These are phyloP conservation scores for Solanum aculeatissimum DNA, from an alignment of 305 asterid genomes.

Conservation along the genomic window DNA sequence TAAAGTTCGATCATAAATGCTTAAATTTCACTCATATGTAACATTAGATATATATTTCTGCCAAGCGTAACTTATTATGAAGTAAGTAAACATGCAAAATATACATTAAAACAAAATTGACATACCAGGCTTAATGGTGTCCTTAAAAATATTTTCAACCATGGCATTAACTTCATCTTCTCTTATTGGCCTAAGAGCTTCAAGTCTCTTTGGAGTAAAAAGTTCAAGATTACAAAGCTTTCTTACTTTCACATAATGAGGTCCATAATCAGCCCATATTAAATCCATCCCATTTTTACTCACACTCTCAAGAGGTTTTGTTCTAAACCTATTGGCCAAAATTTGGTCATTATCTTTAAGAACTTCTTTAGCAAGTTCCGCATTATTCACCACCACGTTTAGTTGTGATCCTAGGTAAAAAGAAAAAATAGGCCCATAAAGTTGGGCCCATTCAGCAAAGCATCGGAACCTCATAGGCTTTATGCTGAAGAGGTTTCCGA, in stretches of 20 bases:
- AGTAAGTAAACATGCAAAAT: not conserved
- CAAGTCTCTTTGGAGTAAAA: slow-evolving; percentile 41
- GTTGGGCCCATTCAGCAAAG: slow-evolving; percentile 49
- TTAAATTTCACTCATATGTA: not conserved
- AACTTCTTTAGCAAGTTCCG: slow-evolving; percentile 44
- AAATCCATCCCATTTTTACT: slow-evolving; percentile 52
- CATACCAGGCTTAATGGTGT: not conserved
- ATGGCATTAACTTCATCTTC: slow-evolving; percentile 50
- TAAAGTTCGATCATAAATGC: not conserved
- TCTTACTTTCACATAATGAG: slow-evolving; percentile 47
- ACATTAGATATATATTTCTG: not conserved
- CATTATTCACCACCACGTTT: slow-evolving; percentile 31
- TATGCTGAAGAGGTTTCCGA: slow-evolving; percentile 42
- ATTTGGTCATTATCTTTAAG: slow-evolving; percentile 45
- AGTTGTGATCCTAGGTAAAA: slow-evolving; percentile 42
- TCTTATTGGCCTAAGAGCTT: slow-evolving; percentile 36
- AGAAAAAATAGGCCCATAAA: slow-evolving; percentile 50
- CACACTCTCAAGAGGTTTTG: slow-evolving; percentile 24
- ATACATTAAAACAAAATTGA: not conserved
- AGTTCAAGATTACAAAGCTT: slow-evolving; percentile 53
- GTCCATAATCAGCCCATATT: slow-evolving; percentile 64
- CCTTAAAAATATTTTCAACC: slow-evolving; percentile 32
- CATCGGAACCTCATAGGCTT: slow-evolving; percentile 44
- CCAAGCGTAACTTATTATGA: not conserved
- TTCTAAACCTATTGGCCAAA: slow-evolving; percentile 48